Percentiles rank a stretch among this genome's conserved stretches.
These are phyloP conservation scores for Atalantia buxifolia DNA, from an alignment of 345 rosid genomes.

Conservation along the genomic window DNA sequence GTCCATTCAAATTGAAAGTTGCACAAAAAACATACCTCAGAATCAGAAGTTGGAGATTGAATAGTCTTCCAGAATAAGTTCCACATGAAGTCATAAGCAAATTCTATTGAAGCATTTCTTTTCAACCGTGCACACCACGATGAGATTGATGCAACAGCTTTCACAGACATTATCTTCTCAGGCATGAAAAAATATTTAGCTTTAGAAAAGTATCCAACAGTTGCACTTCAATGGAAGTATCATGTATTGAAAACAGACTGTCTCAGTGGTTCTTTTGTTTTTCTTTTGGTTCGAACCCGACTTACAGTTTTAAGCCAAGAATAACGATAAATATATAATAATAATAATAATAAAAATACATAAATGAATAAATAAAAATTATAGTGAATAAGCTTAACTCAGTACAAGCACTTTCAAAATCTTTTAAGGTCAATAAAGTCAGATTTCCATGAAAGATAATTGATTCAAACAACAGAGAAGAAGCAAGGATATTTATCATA, in stretches of 20 bases:
- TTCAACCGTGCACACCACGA: constrained; percentile 52
- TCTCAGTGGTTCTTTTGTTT: background rate
- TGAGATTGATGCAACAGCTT: constrained; percentile 53
- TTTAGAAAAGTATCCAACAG: background rate
- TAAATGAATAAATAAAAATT: background rate
- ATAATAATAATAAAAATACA: too few relatives aligned
- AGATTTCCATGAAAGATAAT: background rate
- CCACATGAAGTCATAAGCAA: constrained; percentile 59
- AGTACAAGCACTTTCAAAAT: background rate
- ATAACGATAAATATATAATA: background rate
- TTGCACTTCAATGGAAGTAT: background rate
- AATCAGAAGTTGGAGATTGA: constrained; percentile 42
- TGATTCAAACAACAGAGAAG: background rate
- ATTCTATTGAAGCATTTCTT: constrained; percentile 38
- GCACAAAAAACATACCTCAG: constrained; percentile 76
- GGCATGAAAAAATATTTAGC: constrained; percentile 11
- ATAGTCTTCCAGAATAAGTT: constrained; percentile 53
- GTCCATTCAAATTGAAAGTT: constrained; percentile 9
- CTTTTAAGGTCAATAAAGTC: background rate
- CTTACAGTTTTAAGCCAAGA: background rate
- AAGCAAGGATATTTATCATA: background rate
- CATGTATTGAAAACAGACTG: background rate
- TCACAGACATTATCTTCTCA: constrained; percentile 57
- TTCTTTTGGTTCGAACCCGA: background rate
- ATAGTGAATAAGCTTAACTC: background rate